Evolutionary conservation across 257 asterid species (phyloP), one percentile per base, ranked within the genome.

Genomic region (Solanum phureja): DNA sequence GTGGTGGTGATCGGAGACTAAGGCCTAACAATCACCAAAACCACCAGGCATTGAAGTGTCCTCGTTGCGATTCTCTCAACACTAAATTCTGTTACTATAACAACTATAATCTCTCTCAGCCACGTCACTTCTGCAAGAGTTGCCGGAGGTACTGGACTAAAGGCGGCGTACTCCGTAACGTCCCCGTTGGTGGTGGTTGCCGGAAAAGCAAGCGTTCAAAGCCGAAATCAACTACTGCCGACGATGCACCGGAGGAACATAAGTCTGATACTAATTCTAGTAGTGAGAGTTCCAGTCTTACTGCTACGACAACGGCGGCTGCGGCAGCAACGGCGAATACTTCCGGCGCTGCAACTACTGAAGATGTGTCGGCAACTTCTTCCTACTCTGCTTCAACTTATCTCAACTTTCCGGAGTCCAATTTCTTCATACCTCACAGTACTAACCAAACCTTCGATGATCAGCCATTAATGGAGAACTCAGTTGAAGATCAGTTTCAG

Each of bases 131-230:
- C 89, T 96, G 99, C 91, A 96, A 96, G 90, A 91, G 90, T 92
- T 95, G 99, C 92, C 94, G 98, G 49, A 90, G 99, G 31, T 96
- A 96, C 91, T 96, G 99, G 99, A 96, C 99, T 27, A 95, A 95
- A 90, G 98, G 99, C 89, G 99, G 99, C 79, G 96, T 96, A 58
- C 98, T 96, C 71, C 98, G 99, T 56, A 96, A 89, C 95, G 98
- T 96, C 60, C 98, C 99, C 34, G 95, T 96, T 44, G 99, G 99
- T 10, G 99, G 99, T 33, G 96, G 99, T 13, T 96, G 98, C 95
- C 93, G 99, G 87, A 96, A 96, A n/a, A 81, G 94, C 76, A 95
- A 94, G 84, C 97, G 99, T 14, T 89, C 95, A 8, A 95, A 92
- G 87, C 88, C 91, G 0, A 93, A 90, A 87, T 38, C 86, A 44